Evolutionary conservation across 495 filamentous ascomycete species (phyloP).

Genomic region (Aspergillus olivimuriae): DNA sequence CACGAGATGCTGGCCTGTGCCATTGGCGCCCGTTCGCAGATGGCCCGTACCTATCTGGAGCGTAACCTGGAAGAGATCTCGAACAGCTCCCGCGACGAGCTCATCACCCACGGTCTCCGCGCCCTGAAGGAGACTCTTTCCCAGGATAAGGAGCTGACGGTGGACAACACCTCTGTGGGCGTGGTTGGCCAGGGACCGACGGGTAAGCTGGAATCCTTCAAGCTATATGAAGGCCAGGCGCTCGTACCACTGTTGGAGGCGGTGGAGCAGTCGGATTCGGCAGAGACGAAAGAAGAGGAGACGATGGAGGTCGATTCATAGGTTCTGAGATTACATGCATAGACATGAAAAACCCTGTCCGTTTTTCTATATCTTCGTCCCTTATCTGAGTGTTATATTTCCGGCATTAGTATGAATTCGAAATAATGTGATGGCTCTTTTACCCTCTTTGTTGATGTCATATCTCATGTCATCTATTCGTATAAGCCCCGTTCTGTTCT

Average conservation of each 20-base stretch:
- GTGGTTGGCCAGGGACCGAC: conserved; percentile 60
- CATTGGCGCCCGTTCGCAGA: conserved; percentile 92
- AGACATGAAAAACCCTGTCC: conserved; percentile 32
- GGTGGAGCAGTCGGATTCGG: conserved; percentile 65
- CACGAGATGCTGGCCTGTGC: conserved; percentile 94
- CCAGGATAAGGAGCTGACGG: conserved; percentile 94
- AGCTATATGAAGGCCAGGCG: conserved; percentile 84
- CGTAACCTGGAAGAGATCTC: conserved; percentile 78
- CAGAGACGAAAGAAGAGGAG: conserved; percentile 57
- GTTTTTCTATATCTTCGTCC: conserved; percentile 3
- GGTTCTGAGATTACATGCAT: conserved; percentile 27
- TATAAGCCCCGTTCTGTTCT: not conserved
- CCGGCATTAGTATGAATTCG: conserved; percentile 4
- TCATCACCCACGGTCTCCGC: conserved; percentile 81
- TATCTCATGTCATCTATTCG: conserved; percentile 2
- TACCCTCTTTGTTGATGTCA: not conserved
- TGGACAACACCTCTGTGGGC: conserved; percentile 90
- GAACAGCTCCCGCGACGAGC: conserved; percentile 66
- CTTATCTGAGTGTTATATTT: conserved; percentile 3
- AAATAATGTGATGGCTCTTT: not conserved
- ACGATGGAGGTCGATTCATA: conserved; percentile 82
- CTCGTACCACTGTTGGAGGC: conserved; percentile 60
- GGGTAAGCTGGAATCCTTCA: conserved; percentile 69
- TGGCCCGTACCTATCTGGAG: conserved; percentile 95
- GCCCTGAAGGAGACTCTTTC: conserved; percentile 92